A percentile compares a stretch with the other conserved stretches of the same genome.
Evolutionary conservation across 2,329 filamentous ascomycete genomes (phyloP).

Genomic region (Diaporthe destruens): DNA sequence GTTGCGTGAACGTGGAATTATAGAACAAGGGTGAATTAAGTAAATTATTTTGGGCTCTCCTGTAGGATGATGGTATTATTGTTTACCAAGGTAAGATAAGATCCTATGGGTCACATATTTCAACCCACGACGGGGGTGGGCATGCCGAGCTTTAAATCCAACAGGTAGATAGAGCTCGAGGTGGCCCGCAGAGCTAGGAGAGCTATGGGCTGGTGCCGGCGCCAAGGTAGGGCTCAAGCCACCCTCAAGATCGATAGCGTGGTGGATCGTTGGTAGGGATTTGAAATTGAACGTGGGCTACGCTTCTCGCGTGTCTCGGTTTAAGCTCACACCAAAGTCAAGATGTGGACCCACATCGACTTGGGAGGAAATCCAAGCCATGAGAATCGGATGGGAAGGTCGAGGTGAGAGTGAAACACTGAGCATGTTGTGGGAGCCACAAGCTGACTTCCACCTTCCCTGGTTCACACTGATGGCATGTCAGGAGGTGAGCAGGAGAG

Average conservation of each 20-base stretch:
- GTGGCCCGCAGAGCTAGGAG: background rate
- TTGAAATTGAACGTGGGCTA: background rate
- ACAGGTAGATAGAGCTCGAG: background rate
- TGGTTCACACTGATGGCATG: background rate
- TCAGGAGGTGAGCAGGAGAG: background rate
- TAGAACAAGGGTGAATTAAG: background rate
- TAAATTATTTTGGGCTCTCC: background rate
- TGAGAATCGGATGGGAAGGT: conserved; percentile 1
- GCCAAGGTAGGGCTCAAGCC: conserved; percentile 14
- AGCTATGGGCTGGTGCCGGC: conserved; percentile 28
- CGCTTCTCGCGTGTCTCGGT: conserved; percentile 11
- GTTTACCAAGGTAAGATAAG: background rate
- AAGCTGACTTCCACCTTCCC: background rate
- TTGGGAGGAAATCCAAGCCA: background rate
- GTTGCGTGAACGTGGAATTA: background rate
- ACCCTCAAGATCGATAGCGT: background rate
- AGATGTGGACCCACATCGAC: background rate
- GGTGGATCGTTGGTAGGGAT: background rate
- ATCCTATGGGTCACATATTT: background rate
- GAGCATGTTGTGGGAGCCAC: conserved; percentile 20
- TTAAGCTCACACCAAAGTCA: conserved; percentile 15
- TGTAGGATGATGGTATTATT: background rate
- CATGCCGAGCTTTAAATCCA: background rate
- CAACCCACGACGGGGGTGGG: background rate
- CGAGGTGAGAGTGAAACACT: conserved; percentile 6